Evolutionary conservation across 2,329 filamentous ascomycete genomes (phyloP).

Genomic region (Mycocentrospora acerina): DNA sequence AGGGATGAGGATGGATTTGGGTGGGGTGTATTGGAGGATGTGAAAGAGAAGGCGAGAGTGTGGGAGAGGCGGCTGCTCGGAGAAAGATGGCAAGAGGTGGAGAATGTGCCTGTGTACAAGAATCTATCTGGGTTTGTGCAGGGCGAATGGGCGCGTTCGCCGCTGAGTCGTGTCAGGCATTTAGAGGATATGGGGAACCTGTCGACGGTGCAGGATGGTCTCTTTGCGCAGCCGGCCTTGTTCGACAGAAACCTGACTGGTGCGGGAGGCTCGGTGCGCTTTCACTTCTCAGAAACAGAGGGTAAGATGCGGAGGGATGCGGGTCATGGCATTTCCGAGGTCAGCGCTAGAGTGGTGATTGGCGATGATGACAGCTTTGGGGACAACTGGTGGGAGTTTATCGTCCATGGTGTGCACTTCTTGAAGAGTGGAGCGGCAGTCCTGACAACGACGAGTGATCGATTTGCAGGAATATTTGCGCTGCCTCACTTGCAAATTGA

Average conservation of each 20-base stretch:
- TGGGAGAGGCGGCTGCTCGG: constrained; percentile 43
- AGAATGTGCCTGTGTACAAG: constrained; percentile 65
- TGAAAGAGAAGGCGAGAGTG: constrained; percentile 65
- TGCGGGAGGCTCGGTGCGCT: constrained; percentile 61
- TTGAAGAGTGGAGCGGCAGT: constrained; percentile 76
- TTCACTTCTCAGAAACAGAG: constrained; percentile 64
- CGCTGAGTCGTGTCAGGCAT: constrained; percentile 52
- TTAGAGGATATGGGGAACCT: constrained; percentile 50
- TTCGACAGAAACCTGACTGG: constrained; percentile 85
- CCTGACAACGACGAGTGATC: constrained; percentile 87
- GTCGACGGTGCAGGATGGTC: constrained; percentile 63
- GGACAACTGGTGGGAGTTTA: constrained; percentile 76
- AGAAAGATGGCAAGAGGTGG: constrained; percentile 33
- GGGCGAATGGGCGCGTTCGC: constrained; percentile 70
- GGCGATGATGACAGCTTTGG: constrained; percentile 66
- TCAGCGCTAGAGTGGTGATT: constrained; percentile 69
- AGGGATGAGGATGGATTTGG: constrained; percentile 71
- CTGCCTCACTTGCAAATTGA: constrained; percentile 78
- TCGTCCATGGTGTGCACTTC: constrained; percentile 83
- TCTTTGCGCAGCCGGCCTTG: constrained; percentile 59
- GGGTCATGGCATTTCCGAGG: constrained; percentile 60
- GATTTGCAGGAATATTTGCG: constrained; percentile 80
- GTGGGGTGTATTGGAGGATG: constrained; percentile 71
- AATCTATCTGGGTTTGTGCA: constrained; percentile 76
- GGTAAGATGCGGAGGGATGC: constrained; percentile 32